Evolutionary conservation across 345 rosid species (phyloP), one percentile per base, ranked within the genome.

Genomic region (Bruguiera gymnorhiza): DNA sequence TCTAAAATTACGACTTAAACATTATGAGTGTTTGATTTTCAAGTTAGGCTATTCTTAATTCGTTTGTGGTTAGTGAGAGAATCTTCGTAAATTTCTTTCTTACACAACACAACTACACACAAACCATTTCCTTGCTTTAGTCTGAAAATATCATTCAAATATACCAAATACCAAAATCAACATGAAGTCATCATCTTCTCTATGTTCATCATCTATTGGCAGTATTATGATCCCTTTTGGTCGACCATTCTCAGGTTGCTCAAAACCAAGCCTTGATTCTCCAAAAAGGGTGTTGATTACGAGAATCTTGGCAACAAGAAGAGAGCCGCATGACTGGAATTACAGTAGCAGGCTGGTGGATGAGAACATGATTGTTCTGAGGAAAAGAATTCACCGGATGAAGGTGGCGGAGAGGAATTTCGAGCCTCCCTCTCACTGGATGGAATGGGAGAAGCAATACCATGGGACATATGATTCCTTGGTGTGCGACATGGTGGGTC

Each of bases 401-500:
- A 85, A 86, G 84, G 80, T 81, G 90, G 71, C 65, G 10, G 95
- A 91, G 84, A 70, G 86, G 63, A 86, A 84, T 75, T 82, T 87
- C 63, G 87, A 88, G 82, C 86, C 92, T 10, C 89, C 92, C 5
- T 55, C 78, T 20, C 75, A 84, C 7, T 87, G 97, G 97, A 82
- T 81, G 85, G 84, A 80, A 3, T 91, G 92, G 92, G 92, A 91
- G 84, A 87, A 88, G 48, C 87, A 79, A 19, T 84, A 64, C 32
- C 87, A 78, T 50, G 70, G 72, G 27, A 66, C 63, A 61, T 91
- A 87, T 54, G 84, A 85, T 71, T 76, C 87, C 3, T 23, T 79
- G 1, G 79, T 91, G 21, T 88, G 92, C 57, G 86, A 83, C 1
- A 32, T 53, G 20, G 26, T 88, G 70, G 90, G 88, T 27, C 67